Percentiles rank a stretch among this genome's conserved stretches.
Conservation (phyloP, 345 rosid genomes). For the Salix viminalis region DNA sequence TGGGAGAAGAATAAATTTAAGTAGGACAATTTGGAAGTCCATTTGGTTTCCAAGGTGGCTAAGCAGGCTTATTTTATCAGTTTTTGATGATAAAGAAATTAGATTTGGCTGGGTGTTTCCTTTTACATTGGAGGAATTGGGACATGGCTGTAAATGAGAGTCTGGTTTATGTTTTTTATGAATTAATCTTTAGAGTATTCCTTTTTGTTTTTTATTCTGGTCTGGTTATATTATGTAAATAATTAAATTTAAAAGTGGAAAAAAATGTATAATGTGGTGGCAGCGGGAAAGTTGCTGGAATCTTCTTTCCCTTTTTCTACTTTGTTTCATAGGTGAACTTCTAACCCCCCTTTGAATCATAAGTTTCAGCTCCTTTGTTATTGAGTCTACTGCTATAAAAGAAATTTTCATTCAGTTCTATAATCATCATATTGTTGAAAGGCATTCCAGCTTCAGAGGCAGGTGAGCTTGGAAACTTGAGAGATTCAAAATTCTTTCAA, state of each 20-base stretch:
- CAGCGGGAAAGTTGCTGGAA: background rate
- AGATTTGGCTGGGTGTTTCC: background rate
- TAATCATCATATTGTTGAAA: too few relatives aligned
- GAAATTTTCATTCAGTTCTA: too few relatives aligned
- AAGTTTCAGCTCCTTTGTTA: background rate
- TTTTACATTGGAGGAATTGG: background rate
- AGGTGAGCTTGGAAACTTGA: too few relatives aligned
- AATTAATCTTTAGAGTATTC: background rate
- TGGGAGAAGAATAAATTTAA: background rate
- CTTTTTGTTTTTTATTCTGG: background rate
- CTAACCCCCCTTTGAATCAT: background rate
- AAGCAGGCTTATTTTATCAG: background rate
- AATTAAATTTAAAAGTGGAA: background rate
- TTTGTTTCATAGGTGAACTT: background rate
- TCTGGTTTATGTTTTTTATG: background rate
- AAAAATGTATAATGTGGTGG: background rate
- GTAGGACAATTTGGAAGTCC: background rate
- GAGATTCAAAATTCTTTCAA: too few relatives aligned
- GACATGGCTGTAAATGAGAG: background rate
- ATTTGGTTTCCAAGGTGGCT: background rate
- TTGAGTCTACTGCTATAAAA: background rate
- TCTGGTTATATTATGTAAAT: background rate
- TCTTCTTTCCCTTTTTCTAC: background rate
- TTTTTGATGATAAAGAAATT: background rate
- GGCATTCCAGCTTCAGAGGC: too few relatives aligned